Evolutionary conservation across 352 stramenopile genomes (phyloP).

Genomic region (Plasmopara viticola): DNA sequence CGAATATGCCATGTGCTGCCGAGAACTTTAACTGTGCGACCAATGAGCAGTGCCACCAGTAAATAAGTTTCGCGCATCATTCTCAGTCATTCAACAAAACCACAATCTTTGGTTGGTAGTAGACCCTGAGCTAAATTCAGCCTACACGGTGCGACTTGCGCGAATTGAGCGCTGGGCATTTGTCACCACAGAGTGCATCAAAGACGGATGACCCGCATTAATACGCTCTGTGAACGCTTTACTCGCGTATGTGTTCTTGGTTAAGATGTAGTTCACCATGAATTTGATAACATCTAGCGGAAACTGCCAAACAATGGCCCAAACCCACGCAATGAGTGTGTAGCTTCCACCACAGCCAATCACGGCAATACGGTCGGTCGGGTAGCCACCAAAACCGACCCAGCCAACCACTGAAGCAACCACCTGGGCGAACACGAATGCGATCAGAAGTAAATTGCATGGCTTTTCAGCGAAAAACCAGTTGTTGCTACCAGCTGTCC

Average conservation of each 20-base stretch:
- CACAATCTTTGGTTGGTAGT: too few species aligned
- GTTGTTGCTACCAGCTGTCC: constrained; percentile 65
- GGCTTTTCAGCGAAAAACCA: constrained; percentile 70
- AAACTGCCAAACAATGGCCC: constrained; percentile 65
- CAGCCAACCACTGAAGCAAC: constrained; percentile 58
- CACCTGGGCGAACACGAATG: constrained; percentile 64
- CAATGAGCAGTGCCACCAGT: too few species aligned
- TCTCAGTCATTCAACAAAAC: too few species aligned
- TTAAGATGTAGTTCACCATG: constrained; percentile 52
- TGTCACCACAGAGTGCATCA: constrained; percentile 50
- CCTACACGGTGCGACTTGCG: constrained; percentile 56
- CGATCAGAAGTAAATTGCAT: constrained; percentile 51
- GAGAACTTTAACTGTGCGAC: too few species aligned
- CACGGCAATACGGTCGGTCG: constrained; percentile 53
- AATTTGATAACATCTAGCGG: constrained; percentile 76
- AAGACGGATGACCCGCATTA: constrained; percentile 60
- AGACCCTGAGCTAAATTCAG: too few species aligned
- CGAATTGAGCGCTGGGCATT: constrained; percentile 56
- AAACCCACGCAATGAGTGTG: constrained; percentile 60
- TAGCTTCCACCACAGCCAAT: constrained; percentile 60
- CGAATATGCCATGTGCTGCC: too few species aligned
- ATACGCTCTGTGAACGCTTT: constrained; percentile 69
- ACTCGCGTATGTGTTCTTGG: constrained; percentile 33
- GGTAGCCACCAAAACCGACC: constrained; percentile 50
- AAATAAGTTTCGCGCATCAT: too few species aligned